Percentiles rank a stretch among this genome's conserved stretches.
Evolutionary conservation across 2,329 filamentous ascomycete genomes (phyloP).

Genomic region (Clonostachys byssicola): DNA sequence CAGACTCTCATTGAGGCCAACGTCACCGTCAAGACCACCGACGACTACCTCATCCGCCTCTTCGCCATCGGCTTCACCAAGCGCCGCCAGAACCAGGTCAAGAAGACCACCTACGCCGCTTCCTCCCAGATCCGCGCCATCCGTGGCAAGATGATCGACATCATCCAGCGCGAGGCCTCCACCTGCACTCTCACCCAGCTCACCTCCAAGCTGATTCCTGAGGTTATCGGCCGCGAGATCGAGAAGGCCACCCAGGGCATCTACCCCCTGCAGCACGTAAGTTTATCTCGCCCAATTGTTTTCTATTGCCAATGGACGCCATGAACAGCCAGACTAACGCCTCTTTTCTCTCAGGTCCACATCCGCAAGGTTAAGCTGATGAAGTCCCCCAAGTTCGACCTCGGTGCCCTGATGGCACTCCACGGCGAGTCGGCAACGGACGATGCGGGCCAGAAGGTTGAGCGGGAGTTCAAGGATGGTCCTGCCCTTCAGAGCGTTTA

Average conservation of each 20-base stretch:
- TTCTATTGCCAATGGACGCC: background rate
- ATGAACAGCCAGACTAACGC: slow-evolving; percentile 4
- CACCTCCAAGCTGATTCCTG: slow-evolving; percentile 97
- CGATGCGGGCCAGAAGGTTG: slow-evolving; percentile 97
- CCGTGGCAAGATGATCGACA: slow-evolving; percentile 99
- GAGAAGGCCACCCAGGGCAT: slow-evolving; percentile 99
- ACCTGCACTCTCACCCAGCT: slow-evolving; percentile 95
- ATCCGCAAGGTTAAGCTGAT: slow-evolving; percentile 99
- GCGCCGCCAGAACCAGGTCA: slow-evolving; percentile 98
- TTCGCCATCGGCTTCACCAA: slow-evolving; percentile 99
- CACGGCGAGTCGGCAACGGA: slow-evolving; percentile 97
- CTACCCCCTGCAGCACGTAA: slow-evolving; percentile 98
- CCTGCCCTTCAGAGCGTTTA: slow-evolving; percentile 86
- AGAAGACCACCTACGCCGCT: slow-evolving; percentile 99
- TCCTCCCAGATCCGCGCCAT: slow-evolving; percentile 97
- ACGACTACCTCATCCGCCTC: slow-evolving; percentile 98
- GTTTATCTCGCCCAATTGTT: slow-evolving; percentile 22
- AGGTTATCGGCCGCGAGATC: slow-evolving; percentile 99
- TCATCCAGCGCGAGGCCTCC: slow-evolving; percentile 93
- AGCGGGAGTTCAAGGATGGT: slow-evolving; percentile 98
- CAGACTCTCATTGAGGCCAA: slow-evolving; percentile 99
- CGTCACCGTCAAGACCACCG: slow-evolving; percentile 99
- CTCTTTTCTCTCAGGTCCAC: slow-evolving; percentile 66
- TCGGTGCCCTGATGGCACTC: slow-evolving; percentile 90
- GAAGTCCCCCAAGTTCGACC: slow-evolving; percentile 98